A percentile compares a stretch with the other conserved stretches of the same genome.
Evolutionary conservation across 495 filamentous ascomycete genomes (phyloP).

Genomic region (Lasiosphaeria hispida): DNA sequence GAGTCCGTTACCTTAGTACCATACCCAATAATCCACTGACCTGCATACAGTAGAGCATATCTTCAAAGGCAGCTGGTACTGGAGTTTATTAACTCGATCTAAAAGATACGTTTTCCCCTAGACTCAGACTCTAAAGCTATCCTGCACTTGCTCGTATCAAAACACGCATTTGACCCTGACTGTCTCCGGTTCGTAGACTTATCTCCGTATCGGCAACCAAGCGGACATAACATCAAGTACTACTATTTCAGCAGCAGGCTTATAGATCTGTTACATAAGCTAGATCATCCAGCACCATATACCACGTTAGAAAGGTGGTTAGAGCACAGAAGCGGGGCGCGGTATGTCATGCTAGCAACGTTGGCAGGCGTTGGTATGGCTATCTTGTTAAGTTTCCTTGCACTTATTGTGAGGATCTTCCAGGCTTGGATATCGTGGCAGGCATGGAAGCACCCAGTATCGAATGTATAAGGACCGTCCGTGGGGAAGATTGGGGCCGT

Average conservation of each 20-base stretch:
- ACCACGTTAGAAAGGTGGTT: too few species aligned
- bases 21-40: too few species aligned
- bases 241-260: too few species aligned
- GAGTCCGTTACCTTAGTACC: too few species aligned
- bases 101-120: background rate
- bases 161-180: background rate
- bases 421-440: background rate
- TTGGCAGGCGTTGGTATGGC: background rate
- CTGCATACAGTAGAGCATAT: too few species aligned
- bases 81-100: background rate
- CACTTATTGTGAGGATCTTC: background rate
- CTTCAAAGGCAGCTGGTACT: background rate
- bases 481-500: too few species aligned
- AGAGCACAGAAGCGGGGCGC: background rate
- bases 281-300: too few species aligned
- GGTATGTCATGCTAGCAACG: background rate
- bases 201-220: background rate
- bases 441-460: background rate
- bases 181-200: background rate
- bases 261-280: too few species aligned
- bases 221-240: too few species aligned
- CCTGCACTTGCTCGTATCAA: background rate
- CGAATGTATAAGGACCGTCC: too few species aligned
- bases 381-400: background rate
- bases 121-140: background rate